These are phyloP conservation scores for Cadophora sp. DNA, from an alignment of 2,329 filamentous ascomycete species.

Conservation along the genomic window DNA sequence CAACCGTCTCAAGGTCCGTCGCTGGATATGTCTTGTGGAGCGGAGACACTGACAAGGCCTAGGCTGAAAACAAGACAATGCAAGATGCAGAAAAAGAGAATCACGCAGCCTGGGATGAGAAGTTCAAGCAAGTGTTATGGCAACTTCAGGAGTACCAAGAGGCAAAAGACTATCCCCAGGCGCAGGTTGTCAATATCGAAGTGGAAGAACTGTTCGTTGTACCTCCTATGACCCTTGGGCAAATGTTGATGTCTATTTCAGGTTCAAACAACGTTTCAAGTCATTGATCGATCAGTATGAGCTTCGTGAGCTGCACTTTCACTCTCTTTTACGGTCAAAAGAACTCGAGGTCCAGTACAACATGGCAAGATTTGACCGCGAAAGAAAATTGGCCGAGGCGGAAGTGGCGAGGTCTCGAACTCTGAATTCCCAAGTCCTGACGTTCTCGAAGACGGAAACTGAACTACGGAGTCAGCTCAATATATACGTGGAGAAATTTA, in stretches of 20 bases:
- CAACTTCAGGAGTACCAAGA: constrained; percentile 90
- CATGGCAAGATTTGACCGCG: constrained; percentile 84
- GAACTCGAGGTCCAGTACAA: constrained; percentile 95
- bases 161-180: constrained; percentile 83
- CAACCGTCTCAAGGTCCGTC: constrained; percentile 89
- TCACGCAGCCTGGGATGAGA: constrained; percentile 82
- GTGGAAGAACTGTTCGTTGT: constrained; percentile 78
- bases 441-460: constrained; percentile 94
- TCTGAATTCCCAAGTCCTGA: constrained; percentile 89
- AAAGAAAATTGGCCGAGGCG: constrained; percentile 85
- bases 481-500: constrained; percentile 99
- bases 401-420: constrained; percentile 83
- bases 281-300: constrained; percentile 97
- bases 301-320: constrained; percentile 91
- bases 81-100: constrained; percentile 86
- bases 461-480: constrained; percentile 95
- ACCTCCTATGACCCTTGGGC: neutral
- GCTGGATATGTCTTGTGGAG: constrained; percentile 16
- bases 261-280: constrained; percentile 87
- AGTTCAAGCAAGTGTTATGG: constrained; percentile 78
- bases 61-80: constrained; percentile 93
- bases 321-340: constrained; percentile 89
- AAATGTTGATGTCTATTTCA: constrained; percentile 55
- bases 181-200: constrained; percentile 82
- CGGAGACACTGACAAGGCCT: constrained; percentile 38